Base-by-base conservation (phyloP, 2,329 filamentous ascomycete genomes). In the Ophiocordyceps camponoti-saundersi region DNA sequence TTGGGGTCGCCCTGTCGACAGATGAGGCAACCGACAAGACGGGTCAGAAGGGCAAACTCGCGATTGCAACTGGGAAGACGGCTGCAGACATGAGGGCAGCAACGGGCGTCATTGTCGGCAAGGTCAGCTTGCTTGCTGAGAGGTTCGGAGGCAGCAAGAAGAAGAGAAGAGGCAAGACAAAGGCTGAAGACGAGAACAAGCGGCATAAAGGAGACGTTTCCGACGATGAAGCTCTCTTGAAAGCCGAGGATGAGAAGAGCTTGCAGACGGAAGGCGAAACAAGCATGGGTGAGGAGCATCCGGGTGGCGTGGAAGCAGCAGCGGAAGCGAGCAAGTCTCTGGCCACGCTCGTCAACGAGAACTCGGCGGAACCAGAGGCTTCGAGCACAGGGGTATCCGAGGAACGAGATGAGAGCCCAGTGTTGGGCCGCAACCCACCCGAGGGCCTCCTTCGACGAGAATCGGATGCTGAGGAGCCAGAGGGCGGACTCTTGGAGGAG, bases 221-320 rank as follows among this genome's bases (percentile, higher is more conserved):
- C 55, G 65, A 72, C 50, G 65, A 70, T 52, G 57, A 65, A 45
- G 57, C 61, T 16, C 55, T 69, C 23, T 68, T 66, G 67, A 65
- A 72, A 53, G 64, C 63, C 22, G 60, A 61, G 13, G 64, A 70
- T 42, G 62, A 61, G 49, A 67, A 61, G 49, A 50, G 51, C 8
- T 36, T 63, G 16, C 53, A 58, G 44, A 57, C 55, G 41, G 51
- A 49, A 36, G 45, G 30, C 48, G 52, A 49, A 16, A 48, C 49
- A 8, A 48, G 48, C 16, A 44, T 50, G 34, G 50, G 52, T 15
- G 51, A 55, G 29, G 50, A 56, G 29, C 65, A 61, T 42, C 62
- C 58, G 62, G 60, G 59, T 23, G 48, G 39, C 23, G 40, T 13
- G 11, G 47, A 47, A 16, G 44, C 44, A 7, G 44, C 16, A 21